These are phyloP conservation scores for Lotus japonicus DNA, from an alignment of 306 rosid genomes.

Conservation along the genomic window DNA sequence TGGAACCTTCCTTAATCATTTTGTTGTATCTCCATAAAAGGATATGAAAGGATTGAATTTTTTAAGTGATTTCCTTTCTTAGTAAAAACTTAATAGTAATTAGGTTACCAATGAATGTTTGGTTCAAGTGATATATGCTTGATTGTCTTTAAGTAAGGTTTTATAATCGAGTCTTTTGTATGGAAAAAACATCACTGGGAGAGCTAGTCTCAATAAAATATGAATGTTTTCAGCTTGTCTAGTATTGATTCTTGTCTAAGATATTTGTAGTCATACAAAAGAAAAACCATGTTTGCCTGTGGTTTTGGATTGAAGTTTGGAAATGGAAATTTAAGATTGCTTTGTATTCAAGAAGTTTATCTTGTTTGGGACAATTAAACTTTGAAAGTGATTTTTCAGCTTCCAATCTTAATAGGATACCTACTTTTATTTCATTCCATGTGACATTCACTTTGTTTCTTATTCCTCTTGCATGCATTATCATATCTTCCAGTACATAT, in stretches of 20 bases:
- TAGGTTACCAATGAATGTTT: too few relatives aligned
- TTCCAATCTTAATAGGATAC: conserved; percentile 21
- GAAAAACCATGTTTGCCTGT: neutral
- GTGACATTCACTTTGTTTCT: conserved; percentile 14
- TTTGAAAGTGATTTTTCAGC: conserved; percentile 38
- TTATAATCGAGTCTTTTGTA: too few relatives aligned
- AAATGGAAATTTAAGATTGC: neutral
- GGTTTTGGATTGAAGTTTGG: neutral
- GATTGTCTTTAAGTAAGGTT: too few relatives aligned
- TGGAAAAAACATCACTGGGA: too few relatives aligned
- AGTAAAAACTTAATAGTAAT: too few relatives aligned
- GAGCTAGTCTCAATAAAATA: too few relatives aligned
- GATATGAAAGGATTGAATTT: neutral
- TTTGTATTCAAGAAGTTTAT: neutral
- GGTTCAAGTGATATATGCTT: too few relatives aligned
- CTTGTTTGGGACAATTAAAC: conserved; percentile 17
- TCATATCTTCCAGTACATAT: neutral
- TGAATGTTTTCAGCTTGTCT: too few relatives aligned
- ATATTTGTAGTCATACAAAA: too few relatives aligned
- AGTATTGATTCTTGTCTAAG: too few relatives aligned
- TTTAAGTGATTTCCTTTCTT: neutral
- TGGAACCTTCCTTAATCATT: neutral
- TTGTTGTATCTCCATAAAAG: neutral
- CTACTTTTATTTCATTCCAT: conserved; percentile 17
- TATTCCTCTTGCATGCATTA: neutral